Percentiles rank a stretch among this genome's conserved stretches.
Evolutionary conservation across 2,329 filamentous ascomycete species (phyloP).

Genomic region (Onygena corvina): DNA sequence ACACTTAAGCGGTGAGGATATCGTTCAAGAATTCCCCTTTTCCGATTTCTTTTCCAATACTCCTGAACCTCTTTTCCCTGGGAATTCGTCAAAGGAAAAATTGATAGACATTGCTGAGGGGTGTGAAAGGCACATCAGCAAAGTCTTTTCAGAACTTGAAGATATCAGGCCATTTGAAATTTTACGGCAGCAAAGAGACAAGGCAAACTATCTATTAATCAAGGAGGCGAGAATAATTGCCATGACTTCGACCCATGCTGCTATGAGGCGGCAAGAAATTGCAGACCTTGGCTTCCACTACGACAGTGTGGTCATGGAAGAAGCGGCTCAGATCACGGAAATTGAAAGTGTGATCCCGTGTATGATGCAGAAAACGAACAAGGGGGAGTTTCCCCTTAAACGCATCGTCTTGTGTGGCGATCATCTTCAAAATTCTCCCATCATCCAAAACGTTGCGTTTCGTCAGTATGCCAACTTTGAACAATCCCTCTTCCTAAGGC

Average conservation of each 20-base stretch:
- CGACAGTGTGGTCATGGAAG: slow-evolving; percentile 96
- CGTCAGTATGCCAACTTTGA: slow-evolving; percentile 91
- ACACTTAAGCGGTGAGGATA: slow-evolving; percentile 46
- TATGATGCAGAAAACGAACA: slow-evolving; percentile 70
- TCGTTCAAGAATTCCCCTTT: slow-evolving; percentile 73
- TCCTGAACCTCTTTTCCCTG: slow-evolving; percentile 71
- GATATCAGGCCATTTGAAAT: slow-evolving; percentile 95
- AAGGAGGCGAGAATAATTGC: slow-evolving; percentile 96
- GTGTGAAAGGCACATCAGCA: slow-evolving; percentile 77
- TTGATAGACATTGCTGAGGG: slow-evolving; percentile 66
- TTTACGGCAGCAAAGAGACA: slow-evolving; percentile 73
- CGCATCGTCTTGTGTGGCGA: slow-evolving; percentile 88
- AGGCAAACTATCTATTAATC: slow-evolving; percentile 86
- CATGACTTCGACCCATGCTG: slow-evolving; percentile 97
- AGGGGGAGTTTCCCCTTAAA: slow-evolving; percentile 64
- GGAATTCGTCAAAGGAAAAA: slow-evolving; percentile 51
- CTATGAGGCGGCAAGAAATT: slow-evolving; percentile 86
- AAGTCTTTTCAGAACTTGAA: slow-evolving; percentile 82
- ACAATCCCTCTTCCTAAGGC: slow-evolving; percentile 83
- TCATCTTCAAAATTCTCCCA: slow-evolving; percentile 90
- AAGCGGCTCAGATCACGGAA: slow-evolving; percentile 95
- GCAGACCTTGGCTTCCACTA: slow-evolving; percentile 88
- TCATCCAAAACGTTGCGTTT: slow-evolving; percentile 90
- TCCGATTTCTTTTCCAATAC: slow-evolving; percentile 75
- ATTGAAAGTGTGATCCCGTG: slow-evolving; percentile 93